Evolutionary conservation across 108 stramenopile species (phyloP), one percentile per base, ranked within the genome.

Genomic region (Epipyxis sp.): DNA sequence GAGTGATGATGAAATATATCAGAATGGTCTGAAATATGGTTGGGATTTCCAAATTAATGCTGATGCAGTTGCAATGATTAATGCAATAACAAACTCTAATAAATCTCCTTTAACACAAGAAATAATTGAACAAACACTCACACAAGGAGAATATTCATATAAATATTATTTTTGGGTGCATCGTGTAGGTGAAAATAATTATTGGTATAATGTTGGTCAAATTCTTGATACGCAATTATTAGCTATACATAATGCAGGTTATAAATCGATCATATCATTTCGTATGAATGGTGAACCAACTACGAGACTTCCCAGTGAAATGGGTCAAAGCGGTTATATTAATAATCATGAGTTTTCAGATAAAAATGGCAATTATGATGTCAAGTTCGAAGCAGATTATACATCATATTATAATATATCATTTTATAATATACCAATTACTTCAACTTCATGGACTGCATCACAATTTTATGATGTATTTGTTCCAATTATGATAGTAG

Each of bases 201-300:
- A 29, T 29, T 74, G 71, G 71, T 74, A 74, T 32, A 74, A 74
- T 74, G 71, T 32, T 74, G 71, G 71, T 34, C 71, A 74, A 39
- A 35, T 74, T 39, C 32, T 74, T 29, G 71, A 74, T 6, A 74
- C 71, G 10, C 71, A 74, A 43, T 37, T 74, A n/a, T 37, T 6
- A 35, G 44, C 71, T 37, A 74, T 74, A 16, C 41, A 39, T 3
- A 27, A 13, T 6, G 71, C 71, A 27, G 71, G 71, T 6, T 74
- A 74, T 42, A 74, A 27, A 74, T 30, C 71, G 6, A 37, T 74
- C 42, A 37, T 74, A 6, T 54, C 46, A 43, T 74, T 74, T 42
- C 71, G 71, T 27, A 32, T 6, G 40, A 42, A 74, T 42, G 32
- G 35, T 27, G 71, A 74, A 39, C n/a, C 46, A 43, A 74, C 71